These are phyloP conservation scores for Amanita pseudoporphyria DNA, from an alignment of 768 basidiomycete species.

Conservation along the genomic window DNA sequence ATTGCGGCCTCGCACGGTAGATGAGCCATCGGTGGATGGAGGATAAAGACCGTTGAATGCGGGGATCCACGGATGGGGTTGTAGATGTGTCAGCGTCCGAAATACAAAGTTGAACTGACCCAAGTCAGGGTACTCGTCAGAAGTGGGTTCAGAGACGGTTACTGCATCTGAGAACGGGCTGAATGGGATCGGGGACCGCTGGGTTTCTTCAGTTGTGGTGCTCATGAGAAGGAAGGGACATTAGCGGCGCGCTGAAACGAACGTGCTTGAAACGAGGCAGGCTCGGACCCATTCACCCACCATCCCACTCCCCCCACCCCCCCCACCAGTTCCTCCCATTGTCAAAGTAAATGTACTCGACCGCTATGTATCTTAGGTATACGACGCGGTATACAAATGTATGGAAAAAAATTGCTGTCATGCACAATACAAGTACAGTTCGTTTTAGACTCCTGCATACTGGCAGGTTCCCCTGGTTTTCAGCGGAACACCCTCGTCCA, in stretches of 20 bases:
- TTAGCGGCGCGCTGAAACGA: neutral
- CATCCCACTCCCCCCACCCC: no score
- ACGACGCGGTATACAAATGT: no score
- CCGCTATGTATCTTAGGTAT: no score
- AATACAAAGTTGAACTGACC: slow-evolving; percentile 66
- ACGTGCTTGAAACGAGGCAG: slow-evolving; percentile 2
- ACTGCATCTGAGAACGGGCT: slow-evolving; percentile 6
- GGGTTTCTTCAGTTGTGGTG: neutral
- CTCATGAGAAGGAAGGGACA: neutral
- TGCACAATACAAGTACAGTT: no score
- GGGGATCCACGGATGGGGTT: slow-evolving; percentile 34
- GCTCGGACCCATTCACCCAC: neutral
- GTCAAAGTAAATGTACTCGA: no score
- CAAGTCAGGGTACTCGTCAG: slow-evolving; percentile 61
- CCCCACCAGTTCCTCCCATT: no score
- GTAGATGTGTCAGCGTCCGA: slow-evolving; percentile 50
- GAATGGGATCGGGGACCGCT: neutral
- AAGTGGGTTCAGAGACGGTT: slow-evolving; percentile 37
- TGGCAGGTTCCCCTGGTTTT: no score
- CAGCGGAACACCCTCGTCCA: no score
- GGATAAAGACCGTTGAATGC: slow-evolving; percentile 2
- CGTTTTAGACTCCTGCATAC: no score
- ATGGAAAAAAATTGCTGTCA: no score
- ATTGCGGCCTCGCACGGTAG: slow-evolving; percentile 2
- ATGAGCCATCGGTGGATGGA: slow-evolving; percentile 7